phyloP scores from a whole-genome alignment of 2,329 filamentous ascomycete species.

The Helicocarpus griseus region DNA sequence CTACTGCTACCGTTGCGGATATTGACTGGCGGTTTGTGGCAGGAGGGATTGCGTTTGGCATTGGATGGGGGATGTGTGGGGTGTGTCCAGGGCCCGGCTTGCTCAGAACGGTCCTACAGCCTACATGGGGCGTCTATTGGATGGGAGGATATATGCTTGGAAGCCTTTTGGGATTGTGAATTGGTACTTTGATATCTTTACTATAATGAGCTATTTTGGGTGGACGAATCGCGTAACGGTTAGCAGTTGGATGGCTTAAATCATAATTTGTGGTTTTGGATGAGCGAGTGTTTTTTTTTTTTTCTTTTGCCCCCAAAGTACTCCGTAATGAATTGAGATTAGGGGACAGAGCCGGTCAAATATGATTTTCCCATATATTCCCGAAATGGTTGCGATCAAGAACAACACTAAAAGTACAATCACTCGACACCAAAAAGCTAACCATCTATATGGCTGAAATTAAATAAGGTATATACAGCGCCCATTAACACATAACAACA shows the following conservation, averaged over 20 bases:
- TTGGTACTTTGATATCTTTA: no score
- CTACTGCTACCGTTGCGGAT: constrained; percentile 36
- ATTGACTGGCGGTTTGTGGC: constrained; percentile 40
- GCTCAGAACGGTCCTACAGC: constrained; percentile 38
- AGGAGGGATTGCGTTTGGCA: constrained; percentile 40
- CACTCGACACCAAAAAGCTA: neutral
- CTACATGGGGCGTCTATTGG: constrained; percentile 39
- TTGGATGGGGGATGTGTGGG: constrained; percentile 43
- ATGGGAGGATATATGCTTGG: constrained; percentile 40
- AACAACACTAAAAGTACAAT: no score
- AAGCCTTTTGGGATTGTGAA: constrained; percentile 21
- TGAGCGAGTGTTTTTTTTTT: no score
- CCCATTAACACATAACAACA: neutral
- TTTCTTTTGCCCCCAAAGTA: no score
- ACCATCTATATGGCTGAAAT: neutral
- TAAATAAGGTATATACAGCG: neutral
- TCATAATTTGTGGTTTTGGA: no score
- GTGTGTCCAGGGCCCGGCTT: constrained; percentile 45
- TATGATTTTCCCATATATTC: no score
- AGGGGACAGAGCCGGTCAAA: no score
- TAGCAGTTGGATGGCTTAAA: no score
- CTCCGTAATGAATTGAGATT: no score
- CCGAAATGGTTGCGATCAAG: no score
- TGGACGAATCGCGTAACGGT: no score
- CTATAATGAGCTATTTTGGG: no score